These are phyloP conservation scores for Dactylonectria macrodidyma DNA, from an alignment of 2,329 filamentous ascomycete genomes.

Conservation along the genomic window DNA sequence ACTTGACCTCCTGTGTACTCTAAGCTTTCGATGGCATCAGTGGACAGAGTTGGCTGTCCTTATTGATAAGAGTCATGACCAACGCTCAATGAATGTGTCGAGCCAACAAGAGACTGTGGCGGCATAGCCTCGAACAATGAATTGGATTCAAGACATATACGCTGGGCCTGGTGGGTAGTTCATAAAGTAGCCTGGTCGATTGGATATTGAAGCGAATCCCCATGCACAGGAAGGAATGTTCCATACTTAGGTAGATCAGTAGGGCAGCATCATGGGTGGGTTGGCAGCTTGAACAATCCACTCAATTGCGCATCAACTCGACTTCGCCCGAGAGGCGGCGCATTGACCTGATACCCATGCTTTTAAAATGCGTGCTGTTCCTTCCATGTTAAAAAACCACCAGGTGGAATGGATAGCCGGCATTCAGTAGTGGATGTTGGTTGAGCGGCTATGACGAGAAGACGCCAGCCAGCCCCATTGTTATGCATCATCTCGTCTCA, in stretches of 20 bases:
- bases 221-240: background rate
- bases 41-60: too few species aligned
- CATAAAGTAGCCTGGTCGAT: too few species aligned
- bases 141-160: too few species aligned
- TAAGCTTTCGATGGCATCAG: too few species aligned
- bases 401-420: conserved; percentile 11
- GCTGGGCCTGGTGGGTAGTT: too few species aligned
- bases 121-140: too few species aligned
- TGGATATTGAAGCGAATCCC: too few species aligned
- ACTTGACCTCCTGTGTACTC: too few species aligned
- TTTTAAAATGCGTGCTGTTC: conserved; percentile 1
- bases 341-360: background rate
- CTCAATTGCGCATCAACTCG: conserved; percentile 6
- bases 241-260: too few species aligned
- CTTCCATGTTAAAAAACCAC: background rate
- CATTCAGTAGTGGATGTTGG: background rate
- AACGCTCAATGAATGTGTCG: background rate
- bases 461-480: background rate
- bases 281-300: background rate
- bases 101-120: too few species aligned
- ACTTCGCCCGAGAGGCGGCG: background rate
- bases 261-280: background rate
- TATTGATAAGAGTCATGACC: too few species aligned
- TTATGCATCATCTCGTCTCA: conserved; percentile 26
- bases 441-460: background rate